Conservation (phyloP, 1,284 basidiomycete genomes). For the Ceratobasidium sp. region DNA sequence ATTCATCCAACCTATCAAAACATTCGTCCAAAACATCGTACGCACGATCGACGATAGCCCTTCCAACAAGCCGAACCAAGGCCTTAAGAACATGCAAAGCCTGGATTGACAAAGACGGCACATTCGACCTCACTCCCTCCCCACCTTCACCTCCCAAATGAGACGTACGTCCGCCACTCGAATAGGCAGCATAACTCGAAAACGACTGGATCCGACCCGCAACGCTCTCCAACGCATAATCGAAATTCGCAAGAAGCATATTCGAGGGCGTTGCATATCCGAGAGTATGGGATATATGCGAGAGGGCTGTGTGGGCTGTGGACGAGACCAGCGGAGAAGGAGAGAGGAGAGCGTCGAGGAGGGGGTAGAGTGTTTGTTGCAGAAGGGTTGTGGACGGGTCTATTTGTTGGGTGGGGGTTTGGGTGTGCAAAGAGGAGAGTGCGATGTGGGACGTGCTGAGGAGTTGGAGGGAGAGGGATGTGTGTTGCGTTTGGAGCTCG, state of each 20-base stretch:
- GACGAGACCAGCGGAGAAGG: conserved; percentile 73
- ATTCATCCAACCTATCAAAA: conserved; percentile 93
- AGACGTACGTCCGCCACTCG: no score
- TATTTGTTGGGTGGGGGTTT: conserved; percentile 47
- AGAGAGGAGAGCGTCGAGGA: conserved; percentile 86
- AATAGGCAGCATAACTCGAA: conserved; percentile 73
- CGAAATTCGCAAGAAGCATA: conserved; percentile 90
- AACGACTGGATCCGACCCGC: conserved; percentile 74
- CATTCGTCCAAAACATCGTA: conserved; percentile 95
- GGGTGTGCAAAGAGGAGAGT: conserved; percentile 49
- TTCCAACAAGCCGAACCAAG: conserved; percentile 86
- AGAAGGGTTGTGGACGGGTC: conserved; percentile 70
- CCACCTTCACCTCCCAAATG: no score
- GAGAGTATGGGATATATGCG: conserved; percentile 74
- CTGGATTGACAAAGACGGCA: conserved; percentile 60
- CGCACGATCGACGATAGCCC: conserved; percentile 85
- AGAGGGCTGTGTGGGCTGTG: conserved; percentile 78
- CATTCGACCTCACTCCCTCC: not conserved
- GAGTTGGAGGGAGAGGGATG: conserved; percentile 75
- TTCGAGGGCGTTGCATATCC: conserved; percentile 88
- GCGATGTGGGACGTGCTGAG: conserved; percentile 66
- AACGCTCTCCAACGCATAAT: conserved; percentile 87
- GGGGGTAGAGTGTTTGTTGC: conserved; percentile 83
- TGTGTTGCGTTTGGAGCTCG: conserved; percentile 65
- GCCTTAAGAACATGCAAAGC: conserved; percentile 84